Base-by-base conservation (phyloP, 2,329 filamentous ascomycete species). In the Exophiala xenobiotica region DNA sequence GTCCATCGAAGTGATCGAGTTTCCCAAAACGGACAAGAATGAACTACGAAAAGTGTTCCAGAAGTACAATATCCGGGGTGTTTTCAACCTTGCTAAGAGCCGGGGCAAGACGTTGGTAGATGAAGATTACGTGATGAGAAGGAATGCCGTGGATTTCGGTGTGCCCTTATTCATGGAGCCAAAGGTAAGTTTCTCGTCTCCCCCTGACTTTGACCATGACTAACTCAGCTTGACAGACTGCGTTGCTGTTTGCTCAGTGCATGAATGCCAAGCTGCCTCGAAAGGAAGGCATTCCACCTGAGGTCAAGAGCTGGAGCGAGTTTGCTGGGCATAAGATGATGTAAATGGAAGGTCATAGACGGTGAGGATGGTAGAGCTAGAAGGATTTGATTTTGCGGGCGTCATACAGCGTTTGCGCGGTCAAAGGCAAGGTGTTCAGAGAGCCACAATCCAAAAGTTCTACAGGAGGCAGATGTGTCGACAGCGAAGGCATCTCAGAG, bases 141-240 rank as follows among this genome's bases (percentile, higher is more conserved):
- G 93, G 69, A 99, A 99, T 68, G 93, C 93, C 22, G 93, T 99
- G 50, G 93, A 99, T 75, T 99, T 99, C 70, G 92, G 92, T 63
- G 90, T 97, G 24, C 93, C 93, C 42, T 78, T 99, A 50, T 97
- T 99, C 41, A 60, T 60, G 57, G 57, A 59, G 31, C 51, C 46
- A 16, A 59, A 59, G 54, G 57, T 59, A 45, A 33, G 49, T 53
- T 22, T 44, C 27, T 35, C 19, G 7, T 19, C n/a, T 11, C 22
- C 20, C 29, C 8, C 51, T 45, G 29, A 35, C 18, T 18, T 14
- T 39, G 49, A 37, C 27, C 20, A 40, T 49, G 61, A 59, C 70
- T 74, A 64, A 75, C 58, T 8, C 7, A 29, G 12, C 6, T 37
- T 37, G 9, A 38, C 60, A 96, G 90, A 99, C 93, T 63, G 92